phyloP scores from a whole-genome alignment of 352 stramenopile species.

The Sclerospora graminicola region DNA sequence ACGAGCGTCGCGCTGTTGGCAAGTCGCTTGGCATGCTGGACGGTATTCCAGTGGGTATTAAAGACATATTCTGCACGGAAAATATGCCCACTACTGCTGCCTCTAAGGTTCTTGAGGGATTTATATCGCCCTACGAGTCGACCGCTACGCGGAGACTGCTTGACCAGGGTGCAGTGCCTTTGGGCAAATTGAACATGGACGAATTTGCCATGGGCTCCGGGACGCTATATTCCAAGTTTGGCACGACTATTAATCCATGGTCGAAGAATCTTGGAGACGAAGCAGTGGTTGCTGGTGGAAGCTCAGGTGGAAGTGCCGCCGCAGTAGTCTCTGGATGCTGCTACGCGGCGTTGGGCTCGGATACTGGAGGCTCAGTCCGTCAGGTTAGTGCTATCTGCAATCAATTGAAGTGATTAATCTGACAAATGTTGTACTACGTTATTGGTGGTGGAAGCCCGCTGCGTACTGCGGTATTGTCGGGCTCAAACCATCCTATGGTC shows the following conservation, averaged over 20 bases:
- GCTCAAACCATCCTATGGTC: constrained; percentile 95
- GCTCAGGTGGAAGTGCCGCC: constrained; percentile 89
- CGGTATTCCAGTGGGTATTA: constrained; percentile 93
- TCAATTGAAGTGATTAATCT: not conserved
- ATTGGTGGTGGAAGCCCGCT: constrained; percentile 49
- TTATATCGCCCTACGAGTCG: constrained; percentile 86
- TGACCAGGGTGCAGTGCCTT: constrained; percentile 83
- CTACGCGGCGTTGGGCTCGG: constrained; percentile 91
- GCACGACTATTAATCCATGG: constrained; percentile 85
- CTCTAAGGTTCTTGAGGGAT: constrained; percentile 86
- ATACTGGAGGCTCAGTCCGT: constrained; percentile 95
- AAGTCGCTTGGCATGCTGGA: constrained; percentile 64
- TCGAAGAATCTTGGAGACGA: constrained; percentile 41
- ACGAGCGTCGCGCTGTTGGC: constrained; percentile 46
- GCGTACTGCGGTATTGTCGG: constrained; percentile 94
- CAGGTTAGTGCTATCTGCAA: constrained; percentile 30
- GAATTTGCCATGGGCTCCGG: constrained; percentile 98
- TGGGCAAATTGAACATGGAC: constrained; percentile 98
- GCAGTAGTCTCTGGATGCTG: constrained; percentile 88
- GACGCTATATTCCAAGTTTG: constrained; percentile 86
- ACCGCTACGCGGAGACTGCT: constrained; percentile 79
- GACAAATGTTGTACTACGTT: not conserved
- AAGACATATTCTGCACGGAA: constrained; percentile 93
- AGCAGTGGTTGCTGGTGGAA: constrained; percentile 85
- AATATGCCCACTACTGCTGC: constrained; percentile 76